Evolutionary conservation across 495 filamentous ascomycete species (phyloP).

Genomic region (Daldinia caldariorum): DNA sequence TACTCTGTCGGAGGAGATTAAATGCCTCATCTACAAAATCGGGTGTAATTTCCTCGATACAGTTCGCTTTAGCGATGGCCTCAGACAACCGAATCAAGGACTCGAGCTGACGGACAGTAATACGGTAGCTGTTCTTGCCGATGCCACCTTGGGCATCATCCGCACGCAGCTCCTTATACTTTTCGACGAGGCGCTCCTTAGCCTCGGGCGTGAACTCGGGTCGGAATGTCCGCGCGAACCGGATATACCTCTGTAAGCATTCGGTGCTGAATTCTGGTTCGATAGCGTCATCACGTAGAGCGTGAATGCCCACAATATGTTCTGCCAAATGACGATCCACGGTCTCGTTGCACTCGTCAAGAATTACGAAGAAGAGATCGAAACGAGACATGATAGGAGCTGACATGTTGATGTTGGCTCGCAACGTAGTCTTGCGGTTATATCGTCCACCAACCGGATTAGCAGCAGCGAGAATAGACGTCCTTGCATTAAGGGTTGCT

Average conservation of each 20-base stretch:
- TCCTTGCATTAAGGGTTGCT: constrained; percentile 94
- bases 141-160: constrained; percentile 96
- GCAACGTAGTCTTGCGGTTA: constrained; percentile 91
- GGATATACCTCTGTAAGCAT: constrained; percentile 96
- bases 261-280: constrained; percentile 94
- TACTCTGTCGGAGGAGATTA: constrained; percentile 87
- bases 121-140: constrained; percentile 92
- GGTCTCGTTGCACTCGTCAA: constrained; percentile 94
- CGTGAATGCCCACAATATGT: constrained; percentile 96
- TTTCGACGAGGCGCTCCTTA: constrained; percentile 82
- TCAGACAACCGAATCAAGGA: constrained; percentile 93
- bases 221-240: constrained; percentile 93
- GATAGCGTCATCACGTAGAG: constrained; percentile 88
- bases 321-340: constrained; percentile 90
- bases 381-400: constrained; percentile 99
- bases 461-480: constrained; percentile 93
- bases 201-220: constrained; percentile 92
- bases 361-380: constrained; percentile 98
- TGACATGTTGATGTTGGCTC: constrained; percentile 97
- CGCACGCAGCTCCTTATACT: constrained; percentile 94
- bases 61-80: constrained; percentile 96
- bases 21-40: constrained; percentile 91
- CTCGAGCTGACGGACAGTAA: constrained; percentile 96
- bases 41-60: constrained; percentile 87
- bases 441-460: constrained; percentile 97